Evolutionary conservation across 495 filamentous ascomycete genomes (phyloP).

Genomic region (Penicillium fimorum): DNA sequence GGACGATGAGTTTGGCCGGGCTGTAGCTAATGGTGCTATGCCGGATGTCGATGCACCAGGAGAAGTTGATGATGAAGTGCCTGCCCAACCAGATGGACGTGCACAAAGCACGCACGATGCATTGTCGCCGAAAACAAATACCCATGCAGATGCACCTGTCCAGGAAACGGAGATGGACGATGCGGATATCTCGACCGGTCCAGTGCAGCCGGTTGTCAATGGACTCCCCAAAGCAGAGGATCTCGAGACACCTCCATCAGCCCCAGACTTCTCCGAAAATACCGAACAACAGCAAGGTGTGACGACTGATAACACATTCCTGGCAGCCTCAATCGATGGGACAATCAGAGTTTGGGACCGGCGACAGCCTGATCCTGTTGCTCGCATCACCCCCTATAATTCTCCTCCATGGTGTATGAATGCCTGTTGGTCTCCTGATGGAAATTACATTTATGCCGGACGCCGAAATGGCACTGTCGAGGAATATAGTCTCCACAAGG

Average conservation of each 20-base stretch:
- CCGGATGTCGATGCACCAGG: constrained; percentile 38
- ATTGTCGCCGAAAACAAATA: constrained; percentile 1
- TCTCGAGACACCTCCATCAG: constrained; percentile 30
- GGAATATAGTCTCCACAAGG: constrained; percentile 87
- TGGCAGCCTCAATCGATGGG: constrained; percentile 85
- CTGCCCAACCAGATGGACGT: constrained; percentile 13
- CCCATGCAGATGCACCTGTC: constrained; percentile 8
- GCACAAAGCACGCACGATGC: constrained; percentile 3
- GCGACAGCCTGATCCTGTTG: constrained; percentile 70
- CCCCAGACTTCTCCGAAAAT: constrained; percentile 33
- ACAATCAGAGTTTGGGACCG: constrained; percentile 90
- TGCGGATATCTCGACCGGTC: constrained; percentile 21
- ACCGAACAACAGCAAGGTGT: constrained; percentile 40
- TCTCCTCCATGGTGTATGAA: constrained; percentile 97
- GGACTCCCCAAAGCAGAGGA: constrained; percentile 55
- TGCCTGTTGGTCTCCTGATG: constrained; percentile 95
- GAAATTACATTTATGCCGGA: constrained; percentile 92
- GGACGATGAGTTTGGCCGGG: constrained; percentile 81
- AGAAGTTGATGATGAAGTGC: constrained; percentile 30
- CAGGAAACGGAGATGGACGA: constrained; percentile 18
- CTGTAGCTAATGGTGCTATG: constrained; percentile 62
- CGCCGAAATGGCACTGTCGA: constrained; percentile 93
- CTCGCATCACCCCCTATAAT: constrained; percentile 69
- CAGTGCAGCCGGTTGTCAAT: constrained; percentile 38
- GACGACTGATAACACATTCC: constrained; percentile 66